Evolutionary conservation across 208 protist species (phyloP), one percentile per base, ranked within the genome.

Genomic region (Trypanosoma conorhini): DNA sequence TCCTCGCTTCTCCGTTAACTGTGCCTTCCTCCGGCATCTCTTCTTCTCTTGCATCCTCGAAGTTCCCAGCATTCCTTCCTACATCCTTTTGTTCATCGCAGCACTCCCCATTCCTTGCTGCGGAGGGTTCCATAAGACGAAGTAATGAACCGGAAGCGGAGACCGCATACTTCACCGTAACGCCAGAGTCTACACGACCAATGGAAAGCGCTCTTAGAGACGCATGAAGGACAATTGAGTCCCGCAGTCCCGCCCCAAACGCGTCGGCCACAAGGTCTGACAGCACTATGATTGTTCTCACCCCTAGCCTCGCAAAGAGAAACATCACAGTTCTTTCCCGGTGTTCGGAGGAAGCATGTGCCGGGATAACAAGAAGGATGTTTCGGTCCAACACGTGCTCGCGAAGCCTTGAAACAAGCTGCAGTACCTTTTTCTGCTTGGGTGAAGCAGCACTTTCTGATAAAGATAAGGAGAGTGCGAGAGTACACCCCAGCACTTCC

Each of bases 181-280:
- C 67, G 10, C 83, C 76, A 15, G 76, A 70, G 17, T 65, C 56
- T 3, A 88, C 76, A 26, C 67, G 67, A n/a, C 58, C 68, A 21
- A 85, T n/a, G n/a, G 55, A 73, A n/a, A 82, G 28, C 22, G 69
- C 52, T 26, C 26, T 63, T n/a, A 69, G 40, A 22, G 72, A 75
- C 12, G 62, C 72, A 21, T 83, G 76, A 26, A 88, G 54, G 15
- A 88, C 83, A 44, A 85, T 62, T 38, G 74, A 55, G 3, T 72
- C 71, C 54, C 60, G 61, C 22, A 56, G 22, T 5, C 86, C 83
- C 19, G 76, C 77, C 9, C 73, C 89, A 56, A 92, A 72, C 33
- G 72, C 52, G 52, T 69, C 76, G 0, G 89, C 86, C 26, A 91
- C 80, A 1, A 84, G 65, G 62, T 94, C 89, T 0, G 86, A 86